These are phyloP conservation scores for Neolentinus lepideus DNA, from an alignment of 1,284 basidiomycete genomes.

Conservation along the genomic window DNA sequence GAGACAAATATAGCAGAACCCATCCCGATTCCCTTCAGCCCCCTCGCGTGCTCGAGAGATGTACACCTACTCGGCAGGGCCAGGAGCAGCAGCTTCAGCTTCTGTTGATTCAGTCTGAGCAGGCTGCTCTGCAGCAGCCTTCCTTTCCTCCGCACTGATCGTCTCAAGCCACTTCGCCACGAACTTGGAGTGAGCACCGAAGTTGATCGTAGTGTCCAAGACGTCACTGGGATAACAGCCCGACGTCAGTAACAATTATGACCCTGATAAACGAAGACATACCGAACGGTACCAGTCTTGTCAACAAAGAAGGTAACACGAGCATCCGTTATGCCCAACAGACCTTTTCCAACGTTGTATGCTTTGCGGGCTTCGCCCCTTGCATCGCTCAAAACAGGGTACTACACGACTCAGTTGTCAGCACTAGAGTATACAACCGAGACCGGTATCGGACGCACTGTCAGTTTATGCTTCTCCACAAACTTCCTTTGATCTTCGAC, in stretches of 20 bases:
- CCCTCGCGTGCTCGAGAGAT: no score
- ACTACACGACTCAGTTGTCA: constrained; percentile 29
- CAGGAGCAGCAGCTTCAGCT: no score
- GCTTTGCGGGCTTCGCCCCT: constrained; percentile 54
- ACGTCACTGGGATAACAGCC: no score
- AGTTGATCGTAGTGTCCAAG: constrained; percentile 51
- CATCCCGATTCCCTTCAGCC: no score
- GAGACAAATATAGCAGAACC: no score
- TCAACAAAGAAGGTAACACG: constrained; percentile 75
- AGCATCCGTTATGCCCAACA: constrained; percentile 59
- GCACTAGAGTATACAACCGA: not conserved
- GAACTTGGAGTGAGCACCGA: constrained; percentile 58
- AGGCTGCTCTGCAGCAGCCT: constrained; percentile 3
- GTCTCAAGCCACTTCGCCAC: constrained; percentile 58
- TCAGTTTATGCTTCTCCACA: constrained; percentile 63
- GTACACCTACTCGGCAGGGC: no score
- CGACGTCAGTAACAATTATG: no score
- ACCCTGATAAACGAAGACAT: no score
- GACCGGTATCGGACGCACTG: constrained; percentile 30
- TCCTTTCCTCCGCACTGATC: constrained; percentile 32
- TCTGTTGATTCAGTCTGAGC: no score
- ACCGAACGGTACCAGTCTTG: constrained; percentile 59
- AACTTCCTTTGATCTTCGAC: constrained; percentile 68
- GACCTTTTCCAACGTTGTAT: constrained; percentile 55
- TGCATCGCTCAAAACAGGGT: constrained; percentile 67